phyloP scores from a whole-genome alignment of 306 rosid genomes.

The Vigna nakashimae region DNA sequence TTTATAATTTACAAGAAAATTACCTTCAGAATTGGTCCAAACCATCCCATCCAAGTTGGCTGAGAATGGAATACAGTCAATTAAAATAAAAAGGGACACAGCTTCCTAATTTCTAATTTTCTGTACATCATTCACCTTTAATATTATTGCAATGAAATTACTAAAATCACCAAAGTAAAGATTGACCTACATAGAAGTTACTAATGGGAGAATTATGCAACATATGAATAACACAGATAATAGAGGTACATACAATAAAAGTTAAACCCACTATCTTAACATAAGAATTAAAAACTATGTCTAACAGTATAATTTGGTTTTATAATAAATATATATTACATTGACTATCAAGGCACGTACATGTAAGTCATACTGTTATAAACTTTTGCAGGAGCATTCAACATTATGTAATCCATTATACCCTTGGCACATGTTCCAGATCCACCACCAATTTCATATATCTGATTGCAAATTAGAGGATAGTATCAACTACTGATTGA shows the following conservation, averaged over 20 bases:
- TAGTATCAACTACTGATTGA: conserved; percentile 47
- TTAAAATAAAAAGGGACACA: conserved; percentile 16
- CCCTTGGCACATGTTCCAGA: conserved; percentile 99
- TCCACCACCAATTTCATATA: conserved; percentile 99
- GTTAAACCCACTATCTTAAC: conserved; percentile 31
- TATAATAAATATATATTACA: conserved; percentile 41
- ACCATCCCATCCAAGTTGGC: conserved; percentile 9
- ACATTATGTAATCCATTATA: conserved; percentile 93
- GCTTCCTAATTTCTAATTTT: conserved; percentile 20
- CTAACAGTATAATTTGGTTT: conserved; percentile 33
- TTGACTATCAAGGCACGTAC: conserved; percentile 61
- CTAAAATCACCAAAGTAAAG: conserved; percentile 28
- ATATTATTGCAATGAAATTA: conserved; percentile 4
- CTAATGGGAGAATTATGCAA: conserved; percentile 36
- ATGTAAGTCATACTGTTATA: conserved; percentile 88
- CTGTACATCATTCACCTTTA: conserved; percentile 5
- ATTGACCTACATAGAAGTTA: conserved; percentile 27
- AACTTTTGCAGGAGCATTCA: conserved; percentile 92
- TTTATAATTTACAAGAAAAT: conserved; percentile 15
- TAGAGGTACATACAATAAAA: conserved; percentile 29
- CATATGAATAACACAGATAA: conserved; percentile 13
- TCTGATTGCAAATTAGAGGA: conserved; percentile 70
- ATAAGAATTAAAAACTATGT: conserved; percentile 25
- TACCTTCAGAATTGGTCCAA: conserved; percentile 22
- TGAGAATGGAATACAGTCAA: conserved; percentile 25